These are phyloP conservation scores for Linderina pennispora DNA, from an alignment of 192 early-diverging fungal species.

Conservation along the genomic window DNA sequence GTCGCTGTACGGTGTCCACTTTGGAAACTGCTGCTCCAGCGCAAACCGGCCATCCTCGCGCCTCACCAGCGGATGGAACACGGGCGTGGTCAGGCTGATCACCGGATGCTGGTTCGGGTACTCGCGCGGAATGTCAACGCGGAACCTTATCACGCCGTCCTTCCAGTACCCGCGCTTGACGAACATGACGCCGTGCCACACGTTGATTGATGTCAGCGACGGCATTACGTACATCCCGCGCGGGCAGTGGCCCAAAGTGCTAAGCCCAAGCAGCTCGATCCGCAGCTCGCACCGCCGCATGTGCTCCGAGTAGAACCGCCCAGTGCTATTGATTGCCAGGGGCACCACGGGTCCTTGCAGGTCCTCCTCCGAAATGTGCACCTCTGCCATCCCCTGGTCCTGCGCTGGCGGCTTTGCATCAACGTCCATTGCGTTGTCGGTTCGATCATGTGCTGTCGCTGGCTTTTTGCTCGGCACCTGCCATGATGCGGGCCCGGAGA, in stretches of 20 bases:
- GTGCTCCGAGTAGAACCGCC: slow-evolving; percentile 46
- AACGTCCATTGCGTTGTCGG: slow-evolving; percentile 29
- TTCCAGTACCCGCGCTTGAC: slow-evolving; percentile 87
- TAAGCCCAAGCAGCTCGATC: slow-evolving; percentile 40
- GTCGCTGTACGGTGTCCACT: slow-evolving; percentile 77
- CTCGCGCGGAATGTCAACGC: slow-evolving; percentile 66
- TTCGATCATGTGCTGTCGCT: not conserved
- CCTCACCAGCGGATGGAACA: slow-evolving; percentile 84
- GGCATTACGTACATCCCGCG: slow-evolving; percentile 87
- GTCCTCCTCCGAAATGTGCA: slow-evolving; percentile 21
- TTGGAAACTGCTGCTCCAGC: slow-evolving; percentile 71
- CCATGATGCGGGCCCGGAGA: slow-evolving; percentile 12
- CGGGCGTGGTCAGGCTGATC: slow-evolving; percentile 65
- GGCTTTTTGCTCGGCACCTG: slow-evolving; percentile 28
- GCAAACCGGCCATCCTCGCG: slow-evolving; percentile 58
- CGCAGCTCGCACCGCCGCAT: slow-evolving; percentile 44
- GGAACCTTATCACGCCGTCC: slow-evolving; percentile 85
- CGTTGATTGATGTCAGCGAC: slow-evolving; percentile 43
- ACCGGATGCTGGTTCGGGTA: slow-evolving; percentile 72
- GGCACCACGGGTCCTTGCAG: slow-evolving; percentile 18
- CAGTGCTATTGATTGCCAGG: slow-evolving; percentile 26
- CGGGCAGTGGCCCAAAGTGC: slow-evolving; percentile 61
- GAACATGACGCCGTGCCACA: slow-evolving; percentile 83
- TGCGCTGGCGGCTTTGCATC: slow-evolving; percentile 14
- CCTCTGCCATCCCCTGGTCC: not conserved